phyloP scores from a whole-genome alignment of 1,284 basidiomycete genomes.

The Entoloma clypeatum region DNA sequence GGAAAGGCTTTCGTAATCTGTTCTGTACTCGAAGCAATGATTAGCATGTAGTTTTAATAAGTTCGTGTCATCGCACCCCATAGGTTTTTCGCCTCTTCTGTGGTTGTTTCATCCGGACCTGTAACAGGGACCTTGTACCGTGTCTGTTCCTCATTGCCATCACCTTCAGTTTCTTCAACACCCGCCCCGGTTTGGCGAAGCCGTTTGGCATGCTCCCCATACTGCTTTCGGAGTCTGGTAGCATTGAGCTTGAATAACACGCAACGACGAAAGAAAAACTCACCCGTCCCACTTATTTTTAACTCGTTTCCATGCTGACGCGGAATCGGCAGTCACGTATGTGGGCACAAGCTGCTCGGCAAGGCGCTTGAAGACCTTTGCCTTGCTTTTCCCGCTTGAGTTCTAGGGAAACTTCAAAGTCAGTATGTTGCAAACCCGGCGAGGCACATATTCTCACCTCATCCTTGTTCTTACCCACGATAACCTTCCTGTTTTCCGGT shows the following conservation, averaged over 20 bases:
- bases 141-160: background rate
- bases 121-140: background rate
- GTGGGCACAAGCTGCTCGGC: constrained; percentile 15
- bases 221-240: background rate
- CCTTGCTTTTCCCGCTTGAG: constrained; percentile 14
- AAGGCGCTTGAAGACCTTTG: constrained; percentile 16
- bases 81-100: constrained; percentile 5
- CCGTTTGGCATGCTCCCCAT: too few species aligned
- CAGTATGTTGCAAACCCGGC: background rate
- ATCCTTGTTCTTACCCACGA: constrained; percentile 5
- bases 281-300: constrained; percentile 15
- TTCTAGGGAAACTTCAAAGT: constrained; percentile 10
- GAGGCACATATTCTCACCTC: constrained; percentile 1
- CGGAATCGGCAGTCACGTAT: constrained; percentile 11
- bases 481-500: constrained; percentile 6
- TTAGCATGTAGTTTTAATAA: background rate
- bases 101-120: constrained; percentile 6
- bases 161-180: background rate
- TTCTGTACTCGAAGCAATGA: constrained; percentile 10
- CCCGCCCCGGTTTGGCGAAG: background rate
- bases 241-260: constrained; percentile 1
- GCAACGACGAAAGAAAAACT: background rate
- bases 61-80: constrained; percentile 10
- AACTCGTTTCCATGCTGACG: constrained; percentile 12
- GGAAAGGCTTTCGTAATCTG: constrained; percentile 17